These are phyloP conservation scores for Thelonectria discophora DNA, from an alignment of 2,329 filamentous ascomycete genomes.

Conservation along the genomic window DNA sequence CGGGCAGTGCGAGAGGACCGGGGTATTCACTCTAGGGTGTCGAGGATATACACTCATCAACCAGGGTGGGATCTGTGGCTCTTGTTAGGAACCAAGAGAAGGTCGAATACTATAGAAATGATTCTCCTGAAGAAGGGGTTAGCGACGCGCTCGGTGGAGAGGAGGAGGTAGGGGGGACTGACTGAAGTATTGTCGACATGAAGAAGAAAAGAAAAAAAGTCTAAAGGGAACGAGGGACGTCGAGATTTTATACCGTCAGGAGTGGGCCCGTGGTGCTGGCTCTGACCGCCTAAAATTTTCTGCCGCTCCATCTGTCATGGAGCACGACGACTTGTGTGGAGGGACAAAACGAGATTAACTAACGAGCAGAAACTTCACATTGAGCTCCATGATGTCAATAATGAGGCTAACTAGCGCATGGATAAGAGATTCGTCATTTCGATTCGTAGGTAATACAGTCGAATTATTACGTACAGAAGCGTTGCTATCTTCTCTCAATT, in stretches of 20 bases:
- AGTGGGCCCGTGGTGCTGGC: not conserved
- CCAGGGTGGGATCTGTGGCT: constrained; percentile 24
- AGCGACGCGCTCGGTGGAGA: not conserved
- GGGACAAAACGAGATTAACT: not conserved
- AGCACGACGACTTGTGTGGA: not conserved
- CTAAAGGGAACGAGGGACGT: not conserved
- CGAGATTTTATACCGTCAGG: constrained; percentile 7
- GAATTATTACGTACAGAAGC: no score
- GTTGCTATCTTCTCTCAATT: no score
- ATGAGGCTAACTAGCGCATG: not conserved
- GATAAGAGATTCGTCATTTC: not conserved
- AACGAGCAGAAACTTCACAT: no score
- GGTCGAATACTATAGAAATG: constrained; percentile 24
- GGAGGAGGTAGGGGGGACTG: constrained; percentile 5
- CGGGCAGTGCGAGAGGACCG: constrained; percentile 21
- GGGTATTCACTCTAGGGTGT: constrained; percentile 20
- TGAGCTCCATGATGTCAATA: not conserved
- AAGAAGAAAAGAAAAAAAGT: constrained; percentile 18
- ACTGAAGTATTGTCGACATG: constrained; percentile 23
- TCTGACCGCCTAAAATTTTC: constrained; percentile 19
- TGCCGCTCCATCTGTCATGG: not conserved
- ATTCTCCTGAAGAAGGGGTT: constrained; percentile 14
- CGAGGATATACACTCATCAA: constrained; percentile 22
- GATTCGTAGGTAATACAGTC: no score
- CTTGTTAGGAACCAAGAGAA: constrained; percentile 21